Evolutionary conservation across 805 yeast genomes (phyloP), one percentile per base, ranked within the genome.

Genomic region (Sugiyamaella lignohabitans): DNA sequence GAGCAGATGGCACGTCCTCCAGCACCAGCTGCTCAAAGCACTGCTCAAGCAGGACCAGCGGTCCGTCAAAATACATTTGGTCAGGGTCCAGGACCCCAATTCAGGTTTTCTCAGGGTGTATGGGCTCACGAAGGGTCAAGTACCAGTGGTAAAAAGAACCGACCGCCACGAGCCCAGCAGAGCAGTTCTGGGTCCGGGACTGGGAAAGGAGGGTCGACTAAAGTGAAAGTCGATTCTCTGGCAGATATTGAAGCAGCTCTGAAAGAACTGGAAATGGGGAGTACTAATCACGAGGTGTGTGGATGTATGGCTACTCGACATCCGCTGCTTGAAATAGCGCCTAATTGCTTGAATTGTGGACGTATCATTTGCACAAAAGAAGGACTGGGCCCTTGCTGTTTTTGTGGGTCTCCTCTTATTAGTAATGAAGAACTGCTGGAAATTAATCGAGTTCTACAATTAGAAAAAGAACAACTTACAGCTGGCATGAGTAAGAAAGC

Each of bases 291-390:
- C 18, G 2, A 22, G 39, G 60, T 57, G 3, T 89, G 98, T 61
- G 77, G 82, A 52, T 89, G 98, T 59, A 85, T 82, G 79, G 97
- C 91, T 1, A 76, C 84, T 0, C 70, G 84, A 50, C 98, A 93
- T 60, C 95, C 96, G 2, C 66, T 93, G 24, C 84, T 87, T 52
- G 94, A 86, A 47, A 75, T 84, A 53, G 93, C 94, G 2, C 98
- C 98, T 1, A 93, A 93, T 61, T 93, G 99, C 58, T 66, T 93
- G 36, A 80, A 84, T 50, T 93, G 99, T 63, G 99, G 99, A 8
- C 86, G 88, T 63, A 86, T 93, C 37, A 86, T 93, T 2, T 93
- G 99, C 68, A 73, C 75, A 3, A 82, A 81, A 55, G 98, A 93
- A 60, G 98, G 98, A 0, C 68, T 87, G 20, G 93, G 89, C 50